Evolutionary conservation across 2,329 filamentous ascomycete species (phyloP).

Genomic region (Gaeumannomyces sp.): DNA sequence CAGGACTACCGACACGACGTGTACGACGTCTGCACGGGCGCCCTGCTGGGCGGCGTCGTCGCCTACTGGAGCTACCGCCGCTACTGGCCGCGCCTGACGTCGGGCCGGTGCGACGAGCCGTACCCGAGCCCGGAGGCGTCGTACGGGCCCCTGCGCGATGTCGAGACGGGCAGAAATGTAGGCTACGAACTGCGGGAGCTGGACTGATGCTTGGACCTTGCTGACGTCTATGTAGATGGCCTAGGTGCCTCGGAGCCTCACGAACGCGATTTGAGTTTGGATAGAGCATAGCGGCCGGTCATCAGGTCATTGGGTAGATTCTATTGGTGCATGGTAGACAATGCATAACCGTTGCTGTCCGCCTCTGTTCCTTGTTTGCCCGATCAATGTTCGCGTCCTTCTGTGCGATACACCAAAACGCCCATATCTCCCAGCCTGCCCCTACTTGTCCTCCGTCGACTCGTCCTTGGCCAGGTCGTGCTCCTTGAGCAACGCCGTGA

Average conservation of each 20-base stretch:
- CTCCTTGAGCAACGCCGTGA: constrained; percentile 87
- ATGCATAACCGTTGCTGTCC: neutral
- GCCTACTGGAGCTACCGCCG: constrained; percentile 61
- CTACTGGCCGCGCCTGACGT: constrained; percentile 54
- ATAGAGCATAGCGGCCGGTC: neutral
- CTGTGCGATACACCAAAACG: too few relatives aligned
- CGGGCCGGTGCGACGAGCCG: constrained; percentile 49
- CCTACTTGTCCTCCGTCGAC: constrained; percentile 58
- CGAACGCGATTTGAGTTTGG: neutral
- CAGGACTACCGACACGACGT: constrained; percentile 68
- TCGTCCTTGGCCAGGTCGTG: constrained; percentile 90
- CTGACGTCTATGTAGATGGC: neutral
- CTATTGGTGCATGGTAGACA: neutral
- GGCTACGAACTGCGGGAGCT: constrained; percentile 21
- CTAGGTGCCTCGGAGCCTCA: too few relatives aligned
- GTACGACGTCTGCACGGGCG: constrained; percentile 60
- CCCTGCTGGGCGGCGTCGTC: constrained; percentile 51
- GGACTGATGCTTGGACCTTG: neutral
- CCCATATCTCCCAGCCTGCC: neutral
- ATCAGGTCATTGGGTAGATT: too few relatives aligned
- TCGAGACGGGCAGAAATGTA: constrained; percentile 42
- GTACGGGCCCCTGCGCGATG: constrained; percentile 43
- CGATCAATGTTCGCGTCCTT: neutral
- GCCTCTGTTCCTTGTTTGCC: too few relatives aligned
- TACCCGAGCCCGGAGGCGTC: constrained; percentile 37